Percentiles rank a stretch among this genome's conserved stretches.
Evolutionary conservation across 2,329 filamentous ascomycete species (phyloP).

Genomic region (Dichotomopilus funicola): DNA sequence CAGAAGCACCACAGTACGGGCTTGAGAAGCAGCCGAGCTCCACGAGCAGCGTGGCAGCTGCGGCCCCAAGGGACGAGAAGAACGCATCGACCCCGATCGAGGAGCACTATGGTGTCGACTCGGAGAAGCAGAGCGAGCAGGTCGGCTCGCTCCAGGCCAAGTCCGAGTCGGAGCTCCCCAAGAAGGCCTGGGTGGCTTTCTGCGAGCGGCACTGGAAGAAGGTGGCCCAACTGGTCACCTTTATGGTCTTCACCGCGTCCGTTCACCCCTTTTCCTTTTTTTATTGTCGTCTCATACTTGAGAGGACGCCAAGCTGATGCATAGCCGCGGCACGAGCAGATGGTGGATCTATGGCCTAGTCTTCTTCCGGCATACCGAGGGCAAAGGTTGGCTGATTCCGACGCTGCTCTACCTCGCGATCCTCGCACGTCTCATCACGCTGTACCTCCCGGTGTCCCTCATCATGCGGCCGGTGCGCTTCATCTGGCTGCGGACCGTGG

Average conservation of each 20-base stretch:
- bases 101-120: conserved; percentile 16
- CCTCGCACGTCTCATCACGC: conserved; percentile 14
- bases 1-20: background rate
- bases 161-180: background rate
- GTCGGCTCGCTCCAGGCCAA: conserved; percentile 18
- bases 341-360: conserved; percentile 36
- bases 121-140: conserved; percentile 21
- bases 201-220: conserved; percentile 13
- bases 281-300: background rate
- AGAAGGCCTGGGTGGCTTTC: background rate
- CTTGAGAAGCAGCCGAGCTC: conserved; percentile 8
- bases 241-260: conserved; percentile 19
- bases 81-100: conserved; percentile 7
- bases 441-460: conserved; percentile 13
- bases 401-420: conserved; percentile 21
- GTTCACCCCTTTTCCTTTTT: conserved; percentile 5
- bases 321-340: conserved; percentile 18
- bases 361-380: conserved; percentile 14
- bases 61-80: conserved; percentile 9
- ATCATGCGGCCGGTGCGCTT: conserved; percentile 16
- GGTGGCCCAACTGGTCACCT: conserved; percentile 8
- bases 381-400: conserved; percentile 23
- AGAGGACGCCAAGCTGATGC: background rate
- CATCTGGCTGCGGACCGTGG: conserved; percentile 19
- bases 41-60: conserved; percentile 8